Conservation (phyloP, 345 rosid species). For the Mangifera indica region DNA sequence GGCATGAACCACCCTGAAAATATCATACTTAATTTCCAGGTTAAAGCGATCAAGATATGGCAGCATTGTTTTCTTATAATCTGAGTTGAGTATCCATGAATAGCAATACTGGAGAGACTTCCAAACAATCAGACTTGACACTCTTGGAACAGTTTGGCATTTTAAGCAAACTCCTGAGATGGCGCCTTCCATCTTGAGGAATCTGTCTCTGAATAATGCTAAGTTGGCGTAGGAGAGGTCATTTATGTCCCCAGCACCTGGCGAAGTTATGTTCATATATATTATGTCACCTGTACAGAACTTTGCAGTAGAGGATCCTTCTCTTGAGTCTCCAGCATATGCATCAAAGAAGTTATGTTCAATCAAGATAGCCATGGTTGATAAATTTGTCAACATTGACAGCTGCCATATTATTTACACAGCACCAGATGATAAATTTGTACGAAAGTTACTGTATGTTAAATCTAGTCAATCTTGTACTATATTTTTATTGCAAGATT, state of each 20-base stretch:
- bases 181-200: slow-evolving; percentile 49
- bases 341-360: slow-evolving; percentile 49
- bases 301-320: slow-evolving; percentile 38
- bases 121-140: slow-evolving; percentile 44
- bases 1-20: slow-evolving; percentile 48
- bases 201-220: slow-evolving; percentile 43
- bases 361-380: slow-evolving; percentile 42
- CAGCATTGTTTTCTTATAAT: slow-evolving; percentile 24
- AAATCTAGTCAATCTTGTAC: no score
- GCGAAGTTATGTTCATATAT: slow-evolving; percentile 23
- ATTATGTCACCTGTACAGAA: slow-evolving; percentile 48
- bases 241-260: slow-evolving; percentile 22
- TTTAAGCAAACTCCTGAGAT: slow-evolving; percentile 50
- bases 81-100: slow-evolving; percentile 47
- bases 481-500: neutral
- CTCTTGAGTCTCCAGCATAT: slow-evolving; percentile 54
- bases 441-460: no score
- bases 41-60: slow-evolving; percentile 35
- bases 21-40: slow-evolving; percentile 41
- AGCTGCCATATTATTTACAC: no score
- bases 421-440: no score
- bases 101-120: slow-evolving; percentile 45
- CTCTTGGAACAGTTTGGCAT: slow-evolving; percentile 29
- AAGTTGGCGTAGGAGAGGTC: slow-evolving; percentile 43
- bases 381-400: slow-evolving; percentile 33